Conservation (phyloP, 208 protist species). For the Phytomonas serpens region DNA sequence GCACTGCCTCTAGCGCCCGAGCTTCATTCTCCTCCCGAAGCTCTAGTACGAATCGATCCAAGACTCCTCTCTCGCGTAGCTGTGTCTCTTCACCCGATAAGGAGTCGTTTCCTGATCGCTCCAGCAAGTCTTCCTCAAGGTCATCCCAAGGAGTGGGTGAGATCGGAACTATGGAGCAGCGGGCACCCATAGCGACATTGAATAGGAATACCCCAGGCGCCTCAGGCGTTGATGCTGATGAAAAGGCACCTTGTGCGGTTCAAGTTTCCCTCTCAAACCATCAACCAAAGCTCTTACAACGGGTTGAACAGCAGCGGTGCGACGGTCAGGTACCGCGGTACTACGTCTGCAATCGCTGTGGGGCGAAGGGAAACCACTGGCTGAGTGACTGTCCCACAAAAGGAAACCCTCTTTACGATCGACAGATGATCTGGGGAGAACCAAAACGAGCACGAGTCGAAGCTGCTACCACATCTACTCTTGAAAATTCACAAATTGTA, state of each 20-base stretch:
- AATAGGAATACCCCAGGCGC: no score
- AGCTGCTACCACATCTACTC: neutral
- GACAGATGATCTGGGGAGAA: constrained; percentile 65
- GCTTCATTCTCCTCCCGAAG: neutral
- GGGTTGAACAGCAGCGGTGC: neutral
- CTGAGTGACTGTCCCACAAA: constrained; percentile 61
- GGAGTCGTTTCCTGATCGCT: neutral
- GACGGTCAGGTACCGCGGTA: constrained; percentile 50
- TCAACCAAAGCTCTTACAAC: neutral
- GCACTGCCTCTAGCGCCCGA: no score
- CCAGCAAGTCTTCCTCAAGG: neutral
- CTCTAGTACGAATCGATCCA: neutral
- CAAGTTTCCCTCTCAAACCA: neutral
- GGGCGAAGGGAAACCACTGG: constrained; percentile 70
- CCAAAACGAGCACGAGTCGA: constrained; percentile 18
- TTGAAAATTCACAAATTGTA: neutral
- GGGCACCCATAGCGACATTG: neutral
- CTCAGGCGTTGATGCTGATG: neutral
- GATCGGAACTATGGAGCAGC: neutral
- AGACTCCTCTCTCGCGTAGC: neutral
- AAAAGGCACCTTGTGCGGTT: neutral
- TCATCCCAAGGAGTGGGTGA: neutral
- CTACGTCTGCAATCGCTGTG: constrained; percentile 79
- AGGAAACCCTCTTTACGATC: constrained; percentile 52
- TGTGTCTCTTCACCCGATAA: neutral